phyloP scores from a whole-genome alignment of 495 filamentous ascomycete genomes.

The Aspergillus biplanus region DNA sequence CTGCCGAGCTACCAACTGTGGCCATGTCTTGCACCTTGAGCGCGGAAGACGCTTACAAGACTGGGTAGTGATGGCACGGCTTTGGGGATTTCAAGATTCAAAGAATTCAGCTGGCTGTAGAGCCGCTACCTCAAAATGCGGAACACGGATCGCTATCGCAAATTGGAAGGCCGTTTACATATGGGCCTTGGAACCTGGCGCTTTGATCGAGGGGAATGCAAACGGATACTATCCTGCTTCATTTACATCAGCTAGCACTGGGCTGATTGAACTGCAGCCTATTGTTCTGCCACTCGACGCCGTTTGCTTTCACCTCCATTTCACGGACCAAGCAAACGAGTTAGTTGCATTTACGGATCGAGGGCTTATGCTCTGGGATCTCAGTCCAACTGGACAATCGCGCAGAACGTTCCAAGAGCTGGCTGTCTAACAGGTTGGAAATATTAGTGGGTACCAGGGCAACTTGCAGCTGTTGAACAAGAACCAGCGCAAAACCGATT shows the following conservation, averaged over 20 bases:
- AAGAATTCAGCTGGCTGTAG: conserved; percentile 45
- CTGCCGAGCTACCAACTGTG: conserved; percentile 30
- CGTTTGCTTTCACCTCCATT: conserved; percentile 45
- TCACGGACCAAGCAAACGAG: conserved; percentile 43
- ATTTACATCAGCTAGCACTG: conserved; percentile 26
- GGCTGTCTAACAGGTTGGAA: background rate
- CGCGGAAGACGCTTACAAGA: conserved; percentile 41
- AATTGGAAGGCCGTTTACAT: conserved; percentile 51
- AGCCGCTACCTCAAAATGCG: conserved; percentile 42
- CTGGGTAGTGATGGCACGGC: conserved; percentile 44
- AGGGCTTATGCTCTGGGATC: conserved; percentile 46
- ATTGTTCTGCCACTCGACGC: conserved; percentile 40
- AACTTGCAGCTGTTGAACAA: too few relatives aligned
- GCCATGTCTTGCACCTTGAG: conserved; percentile 46
- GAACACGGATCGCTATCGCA: conserved; percentile 47
- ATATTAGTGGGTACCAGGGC: too few relatives aligned
- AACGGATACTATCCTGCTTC: conserved; percentile 37
- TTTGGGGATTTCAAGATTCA: conserved; percentile 44
- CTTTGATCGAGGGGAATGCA: conserved; percentile 34
- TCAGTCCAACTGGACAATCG: conserved; percentile 29
- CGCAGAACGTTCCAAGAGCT: conserved; percentile 16
- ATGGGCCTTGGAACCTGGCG: conserved; percentile 47
- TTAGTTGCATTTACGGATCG: conserved; percentile 52
- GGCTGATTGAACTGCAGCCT: conserved; percentile 37
- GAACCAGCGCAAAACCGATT: too few relatives aligned